Percentiles rank a stretch among this genome's conserved stretches.
phyloP scores from a whole-genome alignment of 1,284 basidiomycete genomes.

The Ganoderma lingzhi region DNA sequence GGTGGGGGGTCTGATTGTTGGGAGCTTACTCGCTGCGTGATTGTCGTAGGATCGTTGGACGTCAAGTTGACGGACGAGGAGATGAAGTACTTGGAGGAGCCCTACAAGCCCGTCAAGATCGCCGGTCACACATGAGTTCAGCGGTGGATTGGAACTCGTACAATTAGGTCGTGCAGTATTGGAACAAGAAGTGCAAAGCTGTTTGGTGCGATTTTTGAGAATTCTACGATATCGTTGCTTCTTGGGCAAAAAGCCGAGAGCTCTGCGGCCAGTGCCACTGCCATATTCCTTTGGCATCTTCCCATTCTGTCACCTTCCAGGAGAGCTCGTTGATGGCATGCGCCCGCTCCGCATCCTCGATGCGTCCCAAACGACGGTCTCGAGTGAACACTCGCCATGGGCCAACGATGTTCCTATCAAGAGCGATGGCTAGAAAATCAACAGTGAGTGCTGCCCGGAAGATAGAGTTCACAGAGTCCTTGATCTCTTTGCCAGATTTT shows the following conservation, averaged over 20 bases:
- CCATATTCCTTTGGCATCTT: neutral
- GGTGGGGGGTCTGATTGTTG: too few species aligned
- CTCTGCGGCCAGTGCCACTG: neutral
- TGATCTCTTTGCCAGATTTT: neutral
- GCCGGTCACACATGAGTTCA: conserved; percentile 24
- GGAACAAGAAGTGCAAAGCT: neutral
- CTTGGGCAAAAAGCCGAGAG: neutral
- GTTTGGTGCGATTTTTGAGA: too few species aligned
- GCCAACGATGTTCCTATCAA: neutral
- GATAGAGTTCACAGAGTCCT: neutral
- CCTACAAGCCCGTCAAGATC: conserved; percentile 39
- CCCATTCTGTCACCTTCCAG: neutral
- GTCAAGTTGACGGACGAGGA: conserved; percentile 28
- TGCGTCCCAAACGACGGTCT: neutral
- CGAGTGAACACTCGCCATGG: neutral
- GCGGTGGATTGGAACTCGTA: neutral
- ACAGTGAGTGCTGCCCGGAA: neutral
- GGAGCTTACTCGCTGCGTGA: neutral
- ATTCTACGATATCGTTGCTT: neutral
- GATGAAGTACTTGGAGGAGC: conserved; percentile 45
- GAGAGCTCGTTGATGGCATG: neutral
- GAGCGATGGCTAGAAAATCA: neutral
- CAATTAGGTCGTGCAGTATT: neutral
- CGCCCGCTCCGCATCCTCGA: neutral
- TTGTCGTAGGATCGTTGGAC: conserved; percentile 6